Base-by-base conservation (phyloP, 179 eudicot species). In the Silene noctiflora region DNA sequence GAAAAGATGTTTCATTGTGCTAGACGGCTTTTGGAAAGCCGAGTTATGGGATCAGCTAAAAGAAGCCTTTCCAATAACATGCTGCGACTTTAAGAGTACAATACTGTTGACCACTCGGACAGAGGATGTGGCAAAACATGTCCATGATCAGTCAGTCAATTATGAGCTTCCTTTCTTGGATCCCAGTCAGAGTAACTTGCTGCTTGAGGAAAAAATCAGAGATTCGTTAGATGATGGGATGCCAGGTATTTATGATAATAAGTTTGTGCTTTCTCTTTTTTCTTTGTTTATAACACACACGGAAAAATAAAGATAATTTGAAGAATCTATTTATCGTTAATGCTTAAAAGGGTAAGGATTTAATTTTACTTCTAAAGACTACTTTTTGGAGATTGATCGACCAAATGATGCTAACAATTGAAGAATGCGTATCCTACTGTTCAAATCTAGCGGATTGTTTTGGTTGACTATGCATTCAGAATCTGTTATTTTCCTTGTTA, bases 21-120 rank as follows among this genome's bases (percentile, higher is more conserved):
- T 89, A 44, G 92, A 89, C 74, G 92, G 88, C 62, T 53, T 89
- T 25, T 84, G 88, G 86, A 71, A 67, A 3, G 39, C 1, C 0
- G 66, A 77, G 11, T 81, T 71, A 29, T 87, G 93, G 89, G 67
- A 84, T 19, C 19, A 42, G 4, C 65, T 89, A 14, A 72, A 74
- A 44, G 76, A 64, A 11, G 85, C 85, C 6, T 79, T 85, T 56
- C 82, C 84, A 19, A 67, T 44, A 6, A 19, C 31, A 59, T 73
- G 21, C 42, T n/a, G 6, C 21, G 22, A 21, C 16, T 59, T 24
- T n/a, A 20, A 7, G 44, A 68, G 77, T 31, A 79, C 59, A 65
- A 25, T 79, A 14, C 17, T 79, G 51, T 17, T 73, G 55, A 74
- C 81, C 25, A 67, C 68, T 59, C 77, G 73, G 10, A 14, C 0